These are phyloP conservation scores for Podila horticola DNA, from an alignment of 192 early-diverging fungal genomes.

Conservation along the genomic window DNA sequence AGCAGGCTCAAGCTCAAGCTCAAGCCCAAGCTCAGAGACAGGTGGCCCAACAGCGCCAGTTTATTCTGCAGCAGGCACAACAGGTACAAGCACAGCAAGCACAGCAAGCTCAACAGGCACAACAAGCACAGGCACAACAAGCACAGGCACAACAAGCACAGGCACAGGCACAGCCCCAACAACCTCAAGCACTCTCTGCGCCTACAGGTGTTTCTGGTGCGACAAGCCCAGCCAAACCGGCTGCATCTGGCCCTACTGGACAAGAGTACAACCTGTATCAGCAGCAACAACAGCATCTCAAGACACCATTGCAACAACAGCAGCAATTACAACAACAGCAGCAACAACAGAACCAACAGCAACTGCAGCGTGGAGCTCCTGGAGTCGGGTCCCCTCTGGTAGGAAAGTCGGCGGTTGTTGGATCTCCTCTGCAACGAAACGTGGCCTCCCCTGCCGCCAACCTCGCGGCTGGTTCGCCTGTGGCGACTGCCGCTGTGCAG, in stretches of 20 bases:
- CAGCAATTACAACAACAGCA: neutral
- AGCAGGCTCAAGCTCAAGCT: neutral
- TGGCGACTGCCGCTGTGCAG: slow-evolving; percentile 11
- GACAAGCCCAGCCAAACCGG: slow-evolving; percentile 16
- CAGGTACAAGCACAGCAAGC: neutral
- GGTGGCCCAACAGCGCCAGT: too few relatives aligned
- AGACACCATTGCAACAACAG: neutral
- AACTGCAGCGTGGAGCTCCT: slow-evolving; percentile 1
- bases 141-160: slow-evolving; percentile 4
- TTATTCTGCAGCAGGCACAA: neutral
- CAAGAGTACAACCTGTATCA: slow-evolving; percentile 43
- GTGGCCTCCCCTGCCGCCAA: slow-evolving; percentile 23
- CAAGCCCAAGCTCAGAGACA: neutral
- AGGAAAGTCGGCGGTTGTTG: slow-evolving; percentile 13
- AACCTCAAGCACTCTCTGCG: slow-evolving; percentile 3
- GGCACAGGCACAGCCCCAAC: neutral
- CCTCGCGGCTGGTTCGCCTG: slow-evolving; percentile 22
- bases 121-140: neutral
- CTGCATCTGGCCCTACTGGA: slow-evolving; percentile 9
- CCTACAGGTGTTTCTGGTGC: neutral
- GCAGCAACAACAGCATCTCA: slow-evolving; percentile 33
- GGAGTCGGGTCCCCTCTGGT: slow-evolving; percentile 24
- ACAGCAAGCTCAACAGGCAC: slow-evolving; percentile 2
- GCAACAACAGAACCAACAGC: slow-evolving; percentile 14
- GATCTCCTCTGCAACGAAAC: slow-evolving; percentile 40